Evolutionary conservation across 2,329 filamentous ascomycete species (phyloP), one percentile per base, ranked within the genome.

Genomic region (Incumbomyces delicatus): DNA sequence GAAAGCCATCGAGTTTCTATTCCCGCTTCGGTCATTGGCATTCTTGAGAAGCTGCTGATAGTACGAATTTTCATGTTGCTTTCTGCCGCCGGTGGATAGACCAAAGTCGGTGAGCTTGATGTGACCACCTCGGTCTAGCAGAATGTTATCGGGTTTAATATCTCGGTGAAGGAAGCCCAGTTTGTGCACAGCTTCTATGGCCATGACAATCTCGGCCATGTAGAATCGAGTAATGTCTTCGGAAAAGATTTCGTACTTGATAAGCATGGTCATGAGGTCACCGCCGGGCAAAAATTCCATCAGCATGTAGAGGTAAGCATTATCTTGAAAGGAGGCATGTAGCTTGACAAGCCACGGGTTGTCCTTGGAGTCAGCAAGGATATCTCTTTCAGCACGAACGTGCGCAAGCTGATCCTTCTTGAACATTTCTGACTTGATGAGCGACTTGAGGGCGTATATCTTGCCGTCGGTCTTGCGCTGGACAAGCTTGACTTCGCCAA

Each of bases 391-490:
- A 44, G 92, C 89, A 54, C 94, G 88, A 50, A 98, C 92, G 69
- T 98, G 92, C 14, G 92, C 92, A 51, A 98, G 73, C 66, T 98
- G 92, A 63, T 98, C 92, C 69, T 95, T 95, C 72, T 95, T 95
- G 73, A 95, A 95, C 92, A 98, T 98, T 68, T 98, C 92, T 41
- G 87, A 88, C 75, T 98, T 98, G 67, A 98, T 87, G 57, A 98
- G 75, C 38, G 90, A 96, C 73, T 98, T 98, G 74, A 98, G 84
- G 50, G 92, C 92, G 60, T 96, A 98, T 54, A 98, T 89, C 69
- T 95, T 95, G 67, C 87, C 87, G 61, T 96, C 92, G 44, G 86
- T 81, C 75, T 89, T 95, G 71, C 94, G 87, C 71, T 95, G 89
- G 49, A 98, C 92, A 52, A 98, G 76, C 70, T 95, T 94, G 60